Percentiles rank a stretch among this genome's conserved stretches.
Evolutionary conservation across 1,284 basidiomycete species (phyloP).

Genomic region (Cystobasidium sp.): DNA sequence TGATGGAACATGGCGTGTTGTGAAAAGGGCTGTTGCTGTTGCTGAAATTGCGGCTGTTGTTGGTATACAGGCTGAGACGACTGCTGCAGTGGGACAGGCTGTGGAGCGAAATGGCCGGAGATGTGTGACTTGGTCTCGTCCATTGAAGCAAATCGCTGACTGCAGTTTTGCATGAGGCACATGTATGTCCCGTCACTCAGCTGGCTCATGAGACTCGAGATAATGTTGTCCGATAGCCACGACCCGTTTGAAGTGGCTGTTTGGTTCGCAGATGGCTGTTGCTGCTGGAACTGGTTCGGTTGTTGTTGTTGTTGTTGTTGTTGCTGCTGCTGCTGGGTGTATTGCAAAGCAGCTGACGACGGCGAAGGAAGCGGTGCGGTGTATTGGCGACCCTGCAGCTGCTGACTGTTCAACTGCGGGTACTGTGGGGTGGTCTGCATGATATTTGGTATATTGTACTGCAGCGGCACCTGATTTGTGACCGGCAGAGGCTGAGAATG

Average conservation of each 20-base stretch:
- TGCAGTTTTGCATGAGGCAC: constrained; percentile 36
- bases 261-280: neutral
- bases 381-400: constrained; percentile 4
- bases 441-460: neutral
- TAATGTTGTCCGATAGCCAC: constrained; percentile 30
- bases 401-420: neutral
- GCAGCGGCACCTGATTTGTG: neutral
- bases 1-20: neutral
- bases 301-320: neutral
- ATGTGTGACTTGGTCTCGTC: constrained; percentile 18
- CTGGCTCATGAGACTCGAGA: constrained; percentile 25
- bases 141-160: neutral
- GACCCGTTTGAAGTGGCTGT: constrained; percentile 17
- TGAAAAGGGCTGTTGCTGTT: neutral
- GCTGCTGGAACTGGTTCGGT: constrained; percentile 12
- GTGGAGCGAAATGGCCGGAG: constrained; percentile 18
- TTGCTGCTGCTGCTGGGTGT: constrained; percentile 33
- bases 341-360: neutral
- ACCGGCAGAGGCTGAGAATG: constrained; percentile 18
- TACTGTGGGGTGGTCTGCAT: neutral
- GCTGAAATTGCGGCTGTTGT: constrained; percentile 2
- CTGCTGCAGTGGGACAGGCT: constrained; percentile 14
- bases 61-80: constrained; percentile 18
- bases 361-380: constrained; percentile 24
- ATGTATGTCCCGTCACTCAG: constrained; percentile 21